phyloP scores from a whole-genome alignment of 495 filamentous ascomycete species.

The Poronia punctata region DNA sequence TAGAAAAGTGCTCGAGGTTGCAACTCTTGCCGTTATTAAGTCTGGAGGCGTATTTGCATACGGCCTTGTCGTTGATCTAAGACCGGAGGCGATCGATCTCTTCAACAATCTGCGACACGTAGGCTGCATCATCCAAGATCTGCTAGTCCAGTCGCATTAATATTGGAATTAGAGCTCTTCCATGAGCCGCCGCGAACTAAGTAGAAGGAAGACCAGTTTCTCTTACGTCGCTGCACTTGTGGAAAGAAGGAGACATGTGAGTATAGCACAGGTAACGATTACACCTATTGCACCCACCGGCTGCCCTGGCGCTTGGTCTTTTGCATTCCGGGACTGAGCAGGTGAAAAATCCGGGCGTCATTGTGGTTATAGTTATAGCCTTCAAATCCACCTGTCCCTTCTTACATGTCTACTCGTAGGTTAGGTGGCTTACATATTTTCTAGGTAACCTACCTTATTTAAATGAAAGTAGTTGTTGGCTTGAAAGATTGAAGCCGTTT shows the following conservation, averaged over 20 bases:
- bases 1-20: constrained; percentile 4
- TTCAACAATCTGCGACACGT: neutral
- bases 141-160: constrained; percentile 3
- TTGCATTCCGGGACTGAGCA: constrained; percentile 7
- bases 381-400: no score
- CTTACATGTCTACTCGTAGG: no score
- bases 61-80: constrained; percentile 7
- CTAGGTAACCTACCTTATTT: no score
- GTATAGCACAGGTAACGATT: constrained; percentile 1
- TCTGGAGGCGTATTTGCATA: constrained; percentile 4
- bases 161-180: neutral
- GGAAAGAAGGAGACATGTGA: constrained; percentile 7
- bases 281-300: constrained; percentile 6
- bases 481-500: no score
- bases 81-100: constrained; percentile 7
- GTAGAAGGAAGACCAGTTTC: neutral
- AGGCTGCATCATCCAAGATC: constrained; percentile 8
- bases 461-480: no score
- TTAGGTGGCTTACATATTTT: no score
- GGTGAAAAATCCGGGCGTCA: constrained; percentile 6
- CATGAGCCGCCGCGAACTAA: neutral
- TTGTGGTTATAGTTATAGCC: no score
- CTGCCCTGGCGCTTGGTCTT: constrained; percentile 4
- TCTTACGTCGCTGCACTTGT: constrained; percentile 3
- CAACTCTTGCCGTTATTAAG: constrained; percentile 4